Conservation (phyloP, 2,329 filamentous ascomycete genomes). For the Phialocephala subalpina region DNA sequence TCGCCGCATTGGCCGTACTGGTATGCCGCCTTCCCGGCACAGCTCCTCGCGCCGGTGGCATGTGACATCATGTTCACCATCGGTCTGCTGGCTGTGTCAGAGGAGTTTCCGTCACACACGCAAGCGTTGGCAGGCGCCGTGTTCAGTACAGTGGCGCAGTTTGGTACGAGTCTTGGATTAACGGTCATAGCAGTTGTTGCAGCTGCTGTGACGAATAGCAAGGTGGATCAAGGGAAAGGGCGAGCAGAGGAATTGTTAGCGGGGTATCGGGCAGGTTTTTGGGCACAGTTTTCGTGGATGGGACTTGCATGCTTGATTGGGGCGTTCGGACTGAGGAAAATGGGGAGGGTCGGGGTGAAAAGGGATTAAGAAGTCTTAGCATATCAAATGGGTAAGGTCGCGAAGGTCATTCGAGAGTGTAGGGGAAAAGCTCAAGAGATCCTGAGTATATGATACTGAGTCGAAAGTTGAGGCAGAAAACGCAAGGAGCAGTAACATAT, state of each 20-base stretch:
- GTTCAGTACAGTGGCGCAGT: constrained; percentile 65
- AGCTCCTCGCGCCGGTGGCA: constrained; percentile 50
- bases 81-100: constrained; percentile 59
- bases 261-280: constrained; percentile 60
- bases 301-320: constrained; percentile 49
- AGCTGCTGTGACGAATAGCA: constrained; percentile 52
- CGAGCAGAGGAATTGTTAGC: constrained; percentile 51
- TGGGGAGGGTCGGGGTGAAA: constrained; percentile 59
- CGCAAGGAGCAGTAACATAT: no score
- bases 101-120: constrained; percentile 60
- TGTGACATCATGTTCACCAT: constrained; percentile 62
- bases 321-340: constrained; percentile 52
- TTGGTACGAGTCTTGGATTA: constrained; percentile 60
- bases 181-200: constrained; percentile 58
- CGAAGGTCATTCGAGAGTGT: no score
- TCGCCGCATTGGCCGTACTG: constrained; percentile 59
- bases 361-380: constrained; percentile 43
- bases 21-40: constrained; percentile 52
- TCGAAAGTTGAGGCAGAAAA: no score
- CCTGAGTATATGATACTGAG: no score
- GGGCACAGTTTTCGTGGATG: constrained; percentile 57
- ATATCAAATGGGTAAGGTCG: no score
- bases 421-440: no score
- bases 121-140: constrained; percentile 68
- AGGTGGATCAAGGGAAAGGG: constrained; percentile 36